Base-by-base conservation (phyloP, 768 basidiomycete species). In the Pleurotus platypus region DNA sequence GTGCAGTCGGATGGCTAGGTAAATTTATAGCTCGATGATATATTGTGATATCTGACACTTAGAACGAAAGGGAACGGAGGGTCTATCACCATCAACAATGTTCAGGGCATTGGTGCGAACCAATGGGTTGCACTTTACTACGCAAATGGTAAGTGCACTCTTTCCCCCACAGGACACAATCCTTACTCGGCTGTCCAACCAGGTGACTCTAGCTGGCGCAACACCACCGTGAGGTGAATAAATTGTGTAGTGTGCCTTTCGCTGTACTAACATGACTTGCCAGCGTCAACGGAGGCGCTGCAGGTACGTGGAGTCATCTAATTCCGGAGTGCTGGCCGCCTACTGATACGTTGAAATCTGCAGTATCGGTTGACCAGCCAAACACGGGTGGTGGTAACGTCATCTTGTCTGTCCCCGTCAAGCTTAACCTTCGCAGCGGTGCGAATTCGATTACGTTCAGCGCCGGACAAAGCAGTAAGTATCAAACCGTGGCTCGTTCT, bases 91-190 rank as follows among this genome's bases (percentile, higher is more conserved):
- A 75, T 85, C 49, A 82, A 76, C 58, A 77, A 78, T 57, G 76
- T 85, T 9, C 78, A 82, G 62, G 82, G 84, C 9, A 77, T 70
- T 42, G 84, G 83, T 4, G 63, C 64, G 8, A 70, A 71, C 3
- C 84, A 85, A 62, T 85, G 84, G 84, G 76, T 85, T n/a, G 71
- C 82, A 5, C 66, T 85, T 24, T 83, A 84, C 64, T 83, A 78
- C 63, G 81, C 83, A 4, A 85, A 85, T 62, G 82, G 80, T 72
- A 50, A 8, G 59, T 37, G 55, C 22, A 20, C 20, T 46, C 27
- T 37, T 37, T 26, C 24, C 24, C 24, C 24, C 24, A 26, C 5
- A 26, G 46, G 40, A 13, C 22, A 40, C 11, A 22, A 18, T 57
- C 12, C 24, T 39, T 26, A 13, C 8, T 45, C 24, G 24, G 3